Base-by-base conservation (phyloP, 306 rosid genomes). In the Clitoria ternatea region DNA sequence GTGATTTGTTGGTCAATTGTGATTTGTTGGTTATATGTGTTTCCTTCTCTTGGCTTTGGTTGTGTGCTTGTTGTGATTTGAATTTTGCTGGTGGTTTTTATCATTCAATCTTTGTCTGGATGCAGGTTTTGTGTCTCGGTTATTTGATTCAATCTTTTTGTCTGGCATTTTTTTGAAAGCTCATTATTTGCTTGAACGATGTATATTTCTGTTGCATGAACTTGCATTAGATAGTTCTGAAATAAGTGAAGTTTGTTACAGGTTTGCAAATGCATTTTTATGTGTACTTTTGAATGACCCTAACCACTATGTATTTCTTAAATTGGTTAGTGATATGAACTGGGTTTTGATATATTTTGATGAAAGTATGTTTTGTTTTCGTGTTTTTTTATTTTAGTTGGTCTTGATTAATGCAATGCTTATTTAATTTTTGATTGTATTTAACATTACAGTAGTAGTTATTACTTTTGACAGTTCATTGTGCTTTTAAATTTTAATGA, bases 401-500 rank as follows among this genome's bases (percentile, higher is more conserved):
- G n/a, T n/a, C n/a, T n/a, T n/a, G n/a, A n/a, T n/a, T n/a, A n/a
- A n/a, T n/a, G n/a, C n/a, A n/a, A n/a, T n/a, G n/a, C n/a, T n/a
- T n/a, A n/a, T n/a, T n/a, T n/a, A n/a, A n/a, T n/a, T n/a, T n/a
- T 70, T 70, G 44, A 61, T 23, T 66, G 32, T 52, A 18, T 42
- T 65, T 20, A 27, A 6, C 17, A 50, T 64, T 61, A 13, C 6
- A 45, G 47, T 56, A 23, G n/a, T 49, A 22, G 40, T 49, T 29
- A 18, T 74, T 1, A 6, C 29, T 65, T 61, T 63, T 52, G 27
- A 75, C 56, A 22, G 63, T 55, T 67, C 4, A 7, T 39, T 66
- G 24, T 82, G 42, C 55, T 76, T 62, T 47, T 54, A 53, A 73
- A 42, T 73, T 70, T 83, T 84, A 52, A 66, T 81, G 75, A 73